Evolutionary conservation across 1,284 basidiomycete species (phyloP).

Genomic region (Calocybe gambosa): DNA sequence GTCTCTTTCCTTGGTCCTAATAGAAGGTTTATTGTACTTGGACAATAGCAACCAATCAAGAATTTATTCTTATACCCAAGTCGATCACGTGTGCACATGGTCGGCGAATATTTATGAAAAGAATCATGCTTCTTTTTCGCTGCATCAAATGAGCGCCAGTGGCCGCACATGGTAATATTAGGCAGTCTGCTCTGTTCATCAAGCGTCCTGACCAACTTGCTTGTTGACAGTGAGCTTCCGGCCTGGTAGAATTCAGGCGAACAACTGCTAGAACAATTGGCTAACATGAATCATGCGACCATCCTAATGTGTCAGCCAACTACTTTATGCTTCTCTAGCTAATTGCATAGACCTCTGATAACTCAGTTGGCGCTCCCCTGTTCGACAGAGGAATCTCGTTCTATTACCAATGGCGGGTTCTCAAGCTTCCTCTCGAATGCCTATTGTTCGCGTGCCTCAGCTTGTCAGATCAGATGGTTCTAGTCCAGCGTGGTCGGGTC

Average conservation of each 20-base stretch:
- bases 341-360: too few relatives aligned
- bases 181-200: background rate
- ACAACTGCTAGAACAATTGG: background rate
- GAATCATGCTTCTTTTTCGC: background rate
- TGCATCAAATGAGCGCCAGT: background rate
- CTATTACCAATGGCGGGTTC: background rate
- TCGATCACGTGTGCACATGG: slow-evolving; percentile 1
- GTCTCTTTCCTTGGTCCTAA: background rate
- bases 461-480: slow-evolving; percentile 8
- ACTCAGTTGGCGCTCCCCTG: background rate
- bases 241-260: too few relatives aligned
- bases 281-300: slow-evolving; percentile 9
- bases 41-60: background rate
- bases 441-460: slow-evolving; percentile 9
- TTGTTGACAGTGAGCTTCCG: too few relatives aligned
- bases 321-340: slow-evolving; percentile 5
- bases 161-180: background rate
- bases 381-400: background rate
- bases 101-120: too few relatives aligned
- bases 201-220: background rate
- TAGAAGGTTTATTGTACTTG: slow-evolving; percentile 6
- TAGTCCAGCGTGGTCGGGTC: slow-evolving; percentile 2
- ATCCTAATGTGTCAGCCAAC: slow-evolving; percentile 3
- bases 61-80: too few relatives aligned
- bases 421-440: background rate